Conservation (phyloP, 768 basidiomycete genomes). For the Hericium erinaceus region DNA sequence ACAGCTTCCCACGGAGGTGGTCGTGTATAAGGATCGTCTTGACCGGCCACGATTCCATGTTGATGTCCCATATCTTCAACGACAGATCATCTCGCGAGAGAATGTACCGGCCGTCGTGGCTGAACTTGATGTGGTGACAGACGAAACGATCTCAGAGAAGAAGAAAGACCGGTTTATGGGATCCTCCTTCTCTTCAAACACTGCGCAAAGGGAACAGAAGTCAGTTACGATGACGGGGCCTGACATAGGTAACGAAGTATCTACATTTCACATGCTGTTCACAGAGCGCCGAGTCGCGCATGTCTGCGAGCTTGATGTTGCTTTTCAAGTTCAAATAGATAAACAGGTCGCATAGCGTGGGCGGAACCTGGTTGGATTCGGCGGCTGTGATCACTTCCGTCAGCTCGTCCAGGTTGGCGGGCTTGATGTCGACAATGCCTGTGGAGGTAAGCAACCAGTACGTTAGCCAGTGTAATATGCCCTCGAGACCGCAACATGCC, state of each 20-base stretch:
- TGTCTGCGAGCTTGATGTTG: conserved; percentile 98
- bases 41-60: conserved; percentile 94
- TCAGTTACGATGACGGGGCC: background rate
- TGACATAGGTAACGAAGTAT: conserved; percentile 30
- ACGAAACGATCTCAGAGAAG: conserved; percentile 99
- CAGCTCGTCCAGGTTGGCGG: conserved; percentile 98
- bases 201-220: conserved; percentile 30
- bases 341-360: conserved; percentile 93
- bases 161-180: conserved; percentile 97
- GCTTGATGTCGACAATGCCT: conserved; percentile 99
- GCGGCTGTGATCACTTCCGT: conserved; percentile 99
- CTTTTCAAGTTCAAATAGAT: conserved; percentile 99
- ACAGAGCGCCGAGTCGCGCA: conserved; percentile 96
- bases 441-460: conserved; percentile 2
- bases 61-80: conserved; percentile 98
- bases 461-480: background rate
- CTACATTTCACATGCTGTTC: conserved; percentile 92
- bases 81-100: conserved; percentile 95
- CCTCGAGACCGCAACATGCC: background rate
- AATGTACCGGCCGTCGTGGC: conserved; percentile 93
- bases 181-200: conserved; percentile 98
- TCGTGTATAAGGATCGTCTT: conserved; percentile 99
- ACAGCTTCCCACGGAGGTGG: conserved; percentile 92
- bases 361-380: conserved; percentile 99
- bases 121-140: conserved; percentile 99